These are phyloP conservation scores for Vigna nakashimae DNA, from an alignment of 306 rosid genomes.

Conservation along the genomic window DNA sequence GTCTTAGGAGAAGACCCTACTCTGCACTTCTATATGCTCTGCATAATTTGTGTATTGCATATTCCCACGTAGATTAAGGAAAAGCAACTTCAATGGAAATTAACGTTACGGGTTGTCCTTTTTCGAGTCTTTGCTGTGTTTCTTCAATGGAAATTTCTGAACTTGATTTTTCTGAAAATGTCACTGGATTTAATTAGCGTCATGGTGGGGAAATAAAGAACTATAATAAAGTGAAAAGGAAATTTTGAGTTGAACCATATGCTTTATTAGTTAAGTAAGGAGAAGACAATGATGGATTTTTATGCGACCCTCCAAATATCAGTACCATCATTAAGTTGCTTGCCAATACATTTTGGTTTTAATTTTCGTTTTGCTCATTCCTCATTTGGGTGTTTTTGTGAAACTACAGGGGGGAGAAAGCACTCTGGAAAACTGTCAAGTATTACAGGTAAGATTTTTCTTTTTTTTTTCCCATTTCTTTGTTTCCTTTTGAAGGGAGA, in stretches of 20 bases:
- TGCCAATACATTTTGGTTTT: conserved; percentile 28
- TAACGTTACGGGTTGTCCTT: not conserved
- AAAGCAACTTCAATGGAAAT: not conserved
- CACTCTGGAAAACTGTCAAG: conserved; percentile 91
- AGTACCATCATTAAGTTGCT: conserved; percentile 14
- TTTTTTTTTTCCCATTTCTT: not conserved
- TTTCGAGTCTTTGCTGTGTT: conserved; percentile 19
- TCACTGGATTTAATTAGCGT: not conserved
- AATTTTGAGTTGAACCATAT: not conserved
- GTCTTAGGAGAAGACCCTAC: not conserved
- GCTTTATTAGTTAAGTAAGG: not conserved
- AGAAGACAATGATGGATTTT: not conserved
- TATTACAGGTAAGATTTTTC: conserved; percentile 70
- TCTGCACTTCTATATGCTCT: not conserved
- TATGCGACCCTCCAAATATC: not conserved
- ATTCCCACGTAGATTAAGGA: no score
- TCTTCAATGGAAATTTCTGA: not conserved
- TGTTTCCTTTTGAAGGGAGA: conserved; percentile 13
- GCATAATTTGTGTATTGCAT: no score
- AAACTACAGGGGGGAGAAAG: conserved; percentile 87
- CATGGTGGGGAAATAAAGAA: not conserved
- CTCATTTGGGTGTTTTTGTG: conserved; percentile 42
- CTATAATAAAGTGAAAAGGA: not conserved
- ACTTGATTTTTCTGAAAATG: not conserved
- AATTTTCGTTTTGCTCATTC: conserved; percentile 21